A percentile compares a stretch with the other conserved stretches of the same genome.
phyloP scores from a whole-genome alignment of 2,329 filamentous ascomycete genomes.

The Phialemonium atrogriseum region DNA sequence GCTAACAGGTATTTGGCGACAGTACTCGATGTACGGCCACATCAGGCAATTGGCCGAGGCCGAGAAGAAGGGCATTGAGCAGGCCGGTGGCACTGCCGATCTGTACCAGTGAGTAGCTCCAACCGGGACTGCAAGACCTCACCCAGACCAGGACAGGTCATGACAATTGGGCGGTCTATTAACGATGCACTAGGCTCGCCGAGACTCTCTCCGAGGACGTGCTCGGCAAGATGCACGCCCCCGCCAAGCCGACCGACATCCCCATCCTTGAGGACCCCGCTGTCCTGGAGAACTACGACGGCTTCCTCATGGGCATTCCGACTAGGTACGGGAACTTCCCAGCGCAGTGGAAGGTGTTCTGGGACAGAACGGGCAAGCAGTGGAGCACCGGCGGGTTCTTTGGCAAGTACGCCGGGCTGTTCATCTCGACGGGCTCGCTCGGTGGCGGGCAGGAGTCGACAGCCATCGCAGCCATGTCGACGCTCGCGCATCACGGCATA shows the following conservation, averaged over 20 bases:
- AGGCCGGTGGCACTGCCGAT: constrained; percentile 73
- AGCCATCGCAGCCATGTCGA: constrained; percentile 71
- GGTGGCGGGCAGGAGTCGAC: constrained; percentile 95
- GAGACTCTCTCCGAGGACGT: constrained; percentile 86
- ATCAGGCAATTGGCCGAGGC: constrained; percentile 76
- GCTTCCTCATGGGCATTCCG: constrained; percentile 86
- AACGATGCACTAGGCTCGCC: constrained; percentile 56
- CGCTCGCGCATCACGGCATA: constrained; percentile 86
- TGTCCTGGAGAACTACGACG: constrained; percentile 70
- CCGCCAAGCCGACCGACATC: constrained; percentile 61
- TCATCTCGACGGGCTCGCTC: constrained; percentile 74
- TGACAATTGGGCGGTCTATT: no score
- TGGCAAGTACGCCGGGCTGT: constrained; percentile 87
- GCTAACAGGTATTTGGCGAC: constrained; percentile 4
- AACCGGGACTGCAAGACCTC: neutral
- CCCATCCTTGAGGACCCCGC: constrained; percentile 50
- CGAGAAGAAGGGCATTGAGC: constrained; percentile 83
- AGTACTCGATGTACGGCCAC: constrained; percentile 96
- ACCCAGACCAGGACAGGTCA: no score
- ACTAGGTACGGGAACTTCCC: constrained; percentile 97
- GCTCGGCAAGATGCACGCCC: constrained; percentile 84
- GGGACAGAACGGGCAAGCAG: constrained; percentile 82
- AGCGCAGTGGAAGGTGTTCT: constrained; percentile 87
- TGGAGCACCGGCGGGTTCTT: constrained; percentile 70
- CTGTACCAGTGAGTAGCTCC: constrained; percentile 61